These are phyloP conservation scores for Daldinia sp. DNA, from an alignment of 2,329 filamentous ascomycete species.

Conservation along the genomic window DNA sequence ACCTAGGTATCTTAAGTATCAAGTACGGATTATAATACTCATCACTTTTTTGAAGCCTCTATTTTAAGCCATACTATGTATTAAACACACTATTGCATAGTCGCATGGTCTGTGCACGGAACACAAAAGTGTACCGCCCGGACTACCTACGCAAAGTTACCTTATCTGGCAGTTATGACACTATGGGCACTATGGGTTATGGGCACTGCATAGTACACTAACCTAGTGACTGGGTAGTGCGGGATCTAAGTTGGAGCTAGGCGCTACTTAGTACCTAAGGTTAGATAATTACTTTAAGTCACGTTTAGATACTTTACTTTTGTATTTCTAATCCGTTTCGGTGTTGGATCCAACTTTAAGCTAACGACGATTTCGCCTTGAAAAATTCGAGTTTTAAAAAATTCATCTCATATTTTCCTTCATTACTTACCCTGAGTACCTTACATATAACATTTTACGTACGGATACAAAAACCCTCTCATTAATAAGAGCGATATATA, in stretches of 20 bases:
- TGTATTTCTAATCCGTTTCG: slow-evolving; percentile 22
- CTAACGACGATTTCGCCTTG: slow-evolving; percentile 22
- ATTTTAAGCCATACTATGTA: slow-evolving; percentile 1
- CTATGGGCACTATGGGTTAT: not conserved
- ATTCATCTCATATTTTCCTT: not conserved
- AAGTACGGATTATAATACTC: not conserved
- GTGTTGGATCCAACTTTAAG: slow-evolving; percentile 28
- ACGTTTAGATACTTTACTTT: no score
- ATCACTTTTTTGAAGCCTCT: not conserved
- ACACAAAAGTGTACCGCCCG: not conserved
- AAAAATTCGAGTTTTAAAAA: not conserved
- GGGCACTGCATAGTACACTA: not conserved
- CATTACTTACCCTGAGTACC: not conserved
- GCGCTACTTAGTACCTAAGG: not conserved
- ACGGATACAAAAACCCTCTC: not conserved
- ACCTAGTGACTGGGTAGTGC: not conserved
- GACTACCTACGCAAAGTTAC: not conserved
- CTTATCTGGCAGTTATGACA: not conserved
- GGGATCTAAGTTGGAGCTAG: not conserved
- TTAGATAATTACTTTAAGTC: not conserved
- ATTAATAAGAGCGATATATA: not conserved
- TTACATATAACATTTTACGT: not conserved
- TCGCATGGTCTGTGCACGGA: not conserved
- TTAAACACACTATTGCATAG: not conserved
- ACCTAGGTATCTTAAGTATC: not conserved